Conservation (phyloP, 2,329 filamentous ascomycete genomes). For the Cercospora sp. region DNA sequence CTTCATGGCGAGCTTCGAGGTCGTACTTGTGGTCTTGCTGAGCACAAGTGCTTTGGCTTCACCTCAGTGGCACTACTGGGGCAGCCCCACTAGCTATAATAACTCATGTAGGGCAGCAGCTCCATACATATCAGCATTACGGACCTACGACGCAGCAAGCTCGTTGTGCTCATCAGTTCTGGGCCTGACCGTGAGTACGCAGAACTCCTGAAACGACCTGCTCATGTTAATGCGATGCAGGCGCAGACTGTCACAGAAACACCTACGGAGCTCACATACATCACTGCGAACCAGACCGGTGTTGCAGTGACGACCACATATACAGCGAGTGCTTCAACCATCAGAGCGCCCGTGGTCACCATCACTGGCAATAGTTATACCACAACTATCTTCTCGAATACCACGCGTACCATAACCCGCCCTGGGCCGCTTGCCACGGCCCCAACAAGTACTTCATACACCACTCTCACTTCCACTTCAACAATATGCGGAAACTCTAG, state of each 20-base stretch:
- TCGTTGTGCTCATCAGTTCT: conserved; percentile 10
- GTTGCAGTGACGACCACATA: background rate
- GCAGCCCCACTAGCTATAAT: background rate
- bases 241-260: conserved; percentile 4
- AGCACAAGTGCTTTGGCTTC: background rate
- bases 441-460: conserved; percentile 7
- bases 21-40: background rate
- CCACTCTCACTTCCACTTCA: conserved; percentile 6
- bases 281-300: background rate
- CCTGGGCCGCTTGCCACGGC: background rate
- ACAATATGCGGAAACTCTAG: conserved; percentile 10
- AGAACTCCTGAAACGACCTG: too few species aligned
- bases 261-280: background rate
- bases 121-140: conserved; percentile 11
- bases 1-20: background rate
- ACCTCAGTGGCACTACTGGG: conserved; percentile 6
- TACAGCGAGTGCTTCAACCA: conserved; percentile 3
- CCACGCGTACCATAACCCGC: background rate
- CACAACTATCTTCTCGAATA: conserved; percentile 9
- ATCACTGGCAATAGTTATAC: conserved; percentile 4
- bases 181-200: conserved; percentile 1
- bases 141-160: conserved; percentile 9
- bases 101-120: conserved; percentile 11
- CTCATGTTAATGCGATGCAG: background rate
- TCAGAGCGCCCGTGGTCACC: background rate